phyloP scores from a whole-genome alignment of 208 protist species.

The Trypanosoma avium region DNA sequence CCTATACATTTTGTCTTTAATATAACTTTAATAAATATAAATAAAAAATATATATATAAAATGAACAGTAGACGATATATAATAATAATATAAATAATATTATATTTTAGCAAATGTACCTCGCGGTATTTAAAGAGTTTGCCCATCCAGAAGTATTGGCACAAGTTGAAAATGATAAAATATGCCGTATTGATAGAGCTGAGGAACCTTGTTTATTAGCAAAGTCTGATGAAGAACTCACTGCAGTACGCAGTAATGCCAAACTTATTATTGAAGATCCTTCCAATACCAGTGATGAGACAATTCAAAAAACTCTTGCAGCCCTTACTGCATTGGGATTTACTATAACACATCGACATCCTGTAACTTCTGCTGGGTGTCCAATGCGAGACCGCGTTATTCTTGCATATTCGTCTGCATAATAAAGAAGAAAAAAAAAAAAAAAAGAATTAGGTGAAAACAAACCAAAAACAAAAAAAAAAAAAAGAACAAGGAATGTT shows the following conservation, averaged over 20 bases:
- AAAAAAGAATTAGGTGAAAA: background rate
- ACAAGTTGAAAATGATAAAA: conserved; percentile 39
- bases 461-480: background rate
- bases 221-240: conserved; percentile 52
- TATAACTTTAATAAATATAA: too few relatives aligned
- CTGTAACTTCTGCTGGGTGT: conserved; percentile 70
- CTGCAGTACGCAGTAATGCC: conserved; percentile 64
- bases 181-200: conserved; percentile 71
- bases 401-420: conserved; percentile 50
- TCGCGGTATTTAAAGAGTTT: conserved; percentile 86
- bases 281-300: conserved; percentile 29
- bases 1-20: background rate
- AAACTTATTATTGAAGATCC: conserved; percentile 73
- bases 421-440: background rate
- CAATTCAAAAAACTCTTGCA: conserved; percentile 46
- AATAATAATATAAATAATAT: too few relatives aligned
- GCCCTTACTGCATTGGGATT: conserved; percentile 67
- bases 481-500: too few relatives aligned
- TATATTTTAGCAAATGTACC: too few relatives aligned
- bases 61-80: too few relatives aligned
- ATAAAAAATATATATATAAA: too few relatives aligned
- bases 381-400: conserved; percentile 84
- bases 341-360: conserved; percentile 48
- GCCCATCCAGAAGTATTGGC: conserved; percentile 69
- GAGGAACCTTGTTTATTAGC: conserved; percentile 31